Conservation (phyloP, 495 filamentous ascomycete species). For the Aspergillus coremiiformis region DNA sequence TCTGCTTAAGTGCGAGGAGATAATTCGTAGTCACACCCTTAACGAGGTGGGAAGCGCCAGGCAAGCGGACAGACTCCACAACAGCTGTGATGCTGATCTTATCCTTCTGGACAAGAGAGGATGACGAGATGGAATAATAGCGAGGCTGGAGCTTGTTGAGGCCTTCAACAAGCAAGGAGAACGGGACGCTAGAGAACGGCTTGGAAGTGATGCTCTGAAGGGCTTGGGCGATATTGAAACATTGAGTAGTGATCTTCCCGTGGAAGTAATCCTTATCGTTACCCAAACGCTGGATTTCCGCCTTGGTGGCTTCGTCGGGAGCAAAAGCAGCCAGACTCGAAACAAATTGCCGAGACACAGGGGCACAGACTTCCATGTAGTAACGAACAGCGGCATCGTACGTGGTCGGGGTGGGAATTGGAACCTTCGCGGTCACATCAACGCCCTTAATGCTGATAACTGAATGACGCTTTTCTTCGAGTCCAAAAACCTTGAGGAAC, state of each 20-base stretch:
- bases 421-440: conserved; percentile 93
- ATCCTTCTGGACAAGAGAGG: conserved; percentile 86
- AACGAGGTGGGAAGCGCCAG: conserved; percentile 72
- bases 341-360: conserved; percentile 94
- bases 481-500: conserved; percentile 72
- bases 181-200: conserved; percentile 77
- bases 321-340: conserved; percentile 82
- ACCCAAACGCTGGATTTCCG: conserved; percentile 81
- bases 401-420: conserved; percentile 94
- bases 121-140: conserved; percentile 99
- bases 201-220: conserved; percentile 67
- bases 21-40: conserved; percentile 98
- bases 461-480: conserved; percentile 65
- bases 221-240: conserved; percentile 85
- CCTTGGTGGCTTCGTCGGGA: conserved; percentile 73
- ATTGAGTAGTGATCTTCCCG: conserved; percentile 70
- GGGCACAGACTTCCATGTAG: conserved; percentile 93
- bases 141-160: conserved; percentile 91
- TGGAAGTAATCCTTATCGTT: conserved; percentile 96
- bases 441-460: conserved; percentile 89
- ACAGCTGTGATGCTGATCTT: conserved; percentile 92
- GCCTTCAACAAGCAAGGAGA: conserved; percentile 91
- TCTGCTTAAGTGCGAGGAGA: conserved; percentile 89
- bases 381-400: conserved; percentile 92
- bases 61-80: conserved; percentile 73